Base-by-base conservation (phyloP, 176 grass and related monocot species). In the Eleusine indica region DNA sequence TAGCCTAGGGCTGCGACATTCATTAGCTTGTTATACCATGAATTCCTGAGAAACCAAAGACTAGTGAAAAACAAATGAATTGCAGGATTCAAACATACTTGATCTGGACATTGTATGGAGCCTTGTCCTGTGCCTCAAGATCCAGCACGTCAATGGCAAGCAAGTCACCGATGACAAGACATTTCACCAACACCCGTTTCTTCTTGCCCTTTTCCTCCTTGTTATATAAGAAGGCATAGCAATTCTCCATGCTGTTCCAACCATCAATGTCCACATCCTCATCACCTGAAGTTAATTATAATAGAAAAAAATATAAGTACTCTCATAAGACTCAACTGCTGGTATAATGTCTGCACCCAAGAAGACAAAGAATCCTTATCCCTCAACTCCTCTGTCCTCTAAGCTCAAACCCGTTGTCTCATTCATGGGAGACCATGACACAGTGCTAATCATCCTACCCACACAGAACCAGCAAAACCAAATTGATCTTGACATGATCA, bases 201-300 rank as follows among this genome's bases (percentile, higher is more conserved):
- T 92, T 96, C 70, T 77, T 85, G 63, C 88, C 78, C 25, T 88
- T 90, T 64, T 90, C 96, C 63, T 86, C 83, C 88, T 96, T 99
- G 32, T 21, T 58, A 29, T 96, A 96, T 39, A 94, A 51, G 66
- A 99, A 99, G 13, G 85, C 93, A 51, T 96, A 96, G 16, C 83
- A 83, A 49, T 87, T 87, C 12, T 94, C 91, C 83, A 92, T 79
- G 61, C 48, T 77, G 51, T 94, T 92, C 96, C 96, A 99, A 42
- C 96, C 92, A 78, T 97, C 92, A 6, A 87, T 85, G 7, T 74
- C 91, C 40, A 99, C 89, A 41, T 96, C 96, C 41, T 99, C 91
- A 0, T 88, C 80, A 4, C 57, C 91, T 92, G 71, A 65, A 86
- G 75, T 57, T 17, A 21, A 66, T 32, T 41, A 53, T 12, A 60